Evolutionary conservation across 805 yeast genomes (phyloP).

Genomic region (Hanseniaspora singularis): DNA sequence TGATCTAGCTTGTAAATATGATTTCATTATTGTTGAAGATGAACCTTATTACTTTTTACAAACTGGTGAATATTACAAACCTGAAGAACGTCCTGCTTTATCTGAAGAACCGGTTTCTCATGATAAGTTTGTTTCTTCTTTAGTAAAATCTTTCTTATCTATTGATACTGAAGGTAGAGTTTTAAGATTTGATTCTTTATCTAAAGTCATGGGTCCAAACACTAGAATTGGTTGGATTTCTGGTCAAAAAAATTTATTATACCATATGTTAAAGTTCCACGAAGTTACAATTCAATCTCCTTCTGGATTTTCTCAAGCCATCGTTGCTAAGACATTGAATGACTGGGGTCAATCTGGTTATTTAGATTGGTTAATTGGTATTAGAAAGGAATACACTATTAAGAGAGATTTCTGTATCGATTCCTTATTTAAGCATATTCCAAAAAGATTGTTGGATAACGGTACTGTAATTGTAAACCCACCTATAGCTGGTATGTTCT

Average conservation of each 20-base stretch:
- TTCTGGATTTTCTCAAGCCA: slow-evolving; percentile 66
- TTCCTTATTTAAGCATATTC: slow-evolving; percentile 50
- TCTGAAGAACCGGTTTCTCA: slow-evolving; percentile 29
- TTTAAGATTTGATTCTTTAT: slow-evolving; percentile 75
- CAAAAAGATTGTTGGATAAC: slow-evolving; percentile 27
- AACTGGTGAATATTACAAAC: slow-evolving; percentile 61
- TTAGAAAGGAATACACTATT: slow-evolving; percentile 69
- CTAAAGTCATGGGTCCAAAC: slow-evolving; percentile 89
- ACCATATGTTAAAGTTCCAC: slow-evolving; percentile 56
- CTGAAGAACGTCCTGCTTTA: slow-evolving; percentile 24
- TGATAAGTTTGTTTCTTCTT: slow-evolving; percentile 51
- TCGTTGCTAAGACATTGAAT: slow-evolving; percentile 56
- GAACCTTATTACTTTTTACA: slow-evolving; percentile 97
- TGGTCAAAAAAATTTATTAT: slow-evolving; percentile 52
- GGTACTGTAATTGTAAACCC: slow-evolving; percentile 31
- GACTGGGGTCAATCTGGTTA: slow-evolving; percentile 88
- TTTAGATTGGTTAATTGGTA: slow-evolving; percentile 77
- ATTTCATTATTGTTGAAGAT: slow-evolving; percentile 79
- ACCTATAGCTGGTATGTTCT: slow-evolving; percentile 83
- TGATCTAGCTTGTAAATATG: slow-evolving; percentile 70
- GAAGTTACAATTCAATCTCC: slow-evolving; percentile 76
- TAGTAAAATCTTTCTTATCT: slow-evolving; percentile 65
- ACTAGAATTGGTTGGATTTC: slow-evolving; percentile 80
- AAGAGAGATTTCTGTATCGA: slow-evolving; percentile 83
- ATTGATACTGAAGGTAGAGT: slow-evolving; percentile 83